Base-by-base conservation (phyloP, 1,139 yeast genomes). In the Hanseniaspora sp. region DNA sequence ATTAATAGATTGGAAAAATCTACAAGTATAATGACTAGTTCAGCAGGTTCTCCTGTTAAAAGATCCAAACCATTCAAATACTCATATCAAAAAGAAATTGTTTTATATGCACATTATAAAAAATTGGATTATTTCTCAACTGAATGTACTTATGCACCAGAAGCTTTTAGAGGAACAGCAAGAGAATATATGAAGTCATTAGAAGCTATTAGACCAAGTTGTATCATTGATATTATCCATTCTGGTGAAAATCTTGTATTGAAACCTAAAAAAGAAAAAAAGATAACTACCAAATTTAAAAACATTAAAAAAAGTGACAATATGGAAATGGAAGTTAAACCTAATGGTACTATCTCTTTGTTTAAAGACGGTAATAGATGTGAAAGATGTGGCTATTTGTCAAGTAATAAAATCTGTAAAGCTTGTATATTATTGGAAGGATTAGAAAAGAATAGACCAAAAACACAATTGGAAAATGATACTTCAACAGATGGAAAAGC, bases 81-180 rank as follows among this genome's bases (percentile, higher is more conserved):
- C 66, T 79, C 95, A 12, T 94, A 94, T 67, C 97, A 94, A 66
- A 94, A 94, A 74, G 99, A 94, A 67, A 94, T 94, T 61, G 98
- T 94, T 23, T 75, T 94, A 30, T 94, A 94, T 70, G 99, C 99
- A 1, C 98, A 94, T 65, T 94, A 87, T 71, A 90, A 88, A 69
- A 85, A 88, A 63, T 74, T 94, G 55, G 98, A 94, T 67, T 94
- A 94, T 67, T 94, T 94, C 65, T 85, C 96, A 6, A 94, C 99
- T 0, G 99, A 94, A 64, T 94, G 99, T 68, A 83, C 96, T 0
- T 94, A 94, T 69, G 95, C 98, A 0, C 97, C 98, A 0, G 98
- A 94, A 67, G 97, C 99, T 0, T 94, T 94, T 65, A 74, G 99
- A 61, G 98, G 99, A 11, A 94, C 98, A 0, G 96, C 98, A 0